phyloP scores from a whole-genome alignment of 306 rosid genomes.

The Morella rubra region DNA sequence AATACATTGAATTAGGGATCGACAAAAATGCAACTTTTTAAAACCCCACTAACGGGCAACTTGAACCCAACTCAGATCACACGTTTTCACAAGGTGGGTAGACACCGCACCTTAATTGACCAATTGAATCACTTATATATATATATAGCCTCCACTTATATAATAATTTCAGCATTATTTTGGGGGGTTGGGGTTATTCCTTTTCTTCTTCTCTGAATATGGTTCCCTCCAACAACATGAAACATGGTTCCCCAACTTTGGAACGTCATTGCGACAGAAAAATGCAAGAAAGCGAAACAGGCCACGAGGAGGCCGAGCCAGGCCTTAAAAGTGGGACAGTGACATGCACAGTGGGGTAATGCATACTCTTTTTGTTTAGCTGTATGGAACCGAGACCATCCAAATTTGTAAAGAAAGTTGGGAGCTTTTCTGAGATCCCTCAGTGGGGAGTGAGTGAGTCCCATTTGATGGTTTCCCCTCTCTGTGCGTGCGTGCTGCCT shows the following conservation, averaged over 20 bases:
- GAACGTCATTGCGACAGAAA: conserved; percentile 19
- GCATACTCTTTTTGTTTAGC: conserved; percentile 26
- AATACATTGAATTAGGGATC: too few species aligned
- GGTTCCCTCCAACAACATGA: neutral
- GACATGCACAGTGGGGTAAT: neutral
- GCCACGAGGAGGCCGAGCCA: conserved; percentile 15
- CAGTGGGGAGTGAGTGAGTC: neutral
- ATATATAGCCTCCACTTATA: too few species aligned
- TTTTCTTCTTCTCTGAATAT: conserved; percentile 8
- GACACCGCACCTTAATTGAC: too few species aligned
- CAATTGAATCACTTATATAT: too few species aligned
- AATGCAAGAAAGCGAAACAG: neutral
- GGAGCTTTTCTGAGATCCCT: conserved; percentile 30
- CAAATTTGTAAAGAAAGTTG: conserved; percentile 28
- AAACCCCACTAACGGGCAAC: too few species aligned
- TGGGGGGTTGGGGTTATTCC: conserved; percentile 2
- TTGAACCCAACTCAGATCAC: too few species aligned
- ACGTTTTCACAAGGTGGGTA: too few species aligned
- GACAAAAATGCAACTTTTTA: too few species aligned
- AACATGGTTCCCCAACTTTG: neutral
- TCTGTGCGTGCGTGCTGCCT: conserved; percentile 1
- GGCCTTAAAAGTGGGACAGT: conserved; percentile 7
- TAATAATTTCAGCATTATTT: too few species aligned
- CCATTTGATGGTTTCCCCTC: conserved; percentile 31
- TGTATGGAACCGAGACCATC: conserved; percentile 44